phyloP scores from a whole-genome alignment of 2,329 filamentous ascomycete genomes.

The Neofusicoccum parvum region DNA sequence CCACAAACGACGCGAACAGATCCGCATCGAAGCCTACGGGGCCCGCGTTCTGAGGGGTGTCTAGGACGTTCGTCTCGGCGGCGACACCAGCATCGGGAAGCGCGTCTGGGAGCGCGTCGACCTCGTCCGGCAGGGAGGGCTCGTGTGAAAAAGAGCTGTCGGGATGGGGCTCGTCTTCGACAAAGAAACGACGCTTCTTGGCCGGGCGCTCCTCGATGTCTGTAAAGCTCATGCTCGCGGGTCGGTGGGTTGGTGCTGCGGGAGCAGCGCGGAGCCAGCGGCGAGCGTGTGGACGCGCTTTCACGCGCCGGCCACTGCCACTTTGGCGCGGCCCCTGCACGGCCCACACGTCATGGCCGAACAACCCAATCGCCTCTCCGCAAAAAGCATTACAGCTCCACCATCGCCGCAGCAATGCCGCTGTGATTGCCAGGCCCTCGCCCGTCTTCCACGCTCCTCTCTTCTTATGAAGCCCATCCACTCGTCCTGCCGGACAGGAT shows the following conservation, averaged over 20 bases:
- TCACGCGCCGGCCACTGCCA: slow-evolving; percentile 17
- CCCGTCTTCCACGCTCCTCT: background rate
- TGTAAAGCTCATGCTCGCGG: slow-evolving; percentile 38
- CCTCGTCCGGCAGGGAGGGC: slow-evolving; percentile 36
- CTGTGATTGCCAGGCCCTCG: background rate
- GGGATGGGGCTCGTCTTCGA: slow-evolving; percentile 46
- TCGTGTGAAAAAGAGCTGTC: slow-evolving; percentile 24
- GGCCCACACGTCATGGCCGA: slow-evolving; percentile 13
- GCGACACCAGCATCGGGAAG: slow-evolving; percentile 22
- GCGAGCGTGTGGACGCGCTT: slow-evolving; percentile 11
- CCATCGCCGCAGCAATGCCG: slow-evolving; percentile 4
- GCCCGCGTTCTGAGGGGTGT: slow-evolving; percentile 24
- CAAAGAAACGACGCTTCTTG: slow-evolving; percentile 67
- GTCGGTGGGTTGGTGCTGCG: background rate
- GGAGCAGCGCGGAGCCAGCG: slow-evolving; percentile 17
- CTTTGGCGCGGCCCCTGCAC: slow-evolving; percentile 27
- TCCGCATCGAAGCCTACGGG: slow-evolving; percentile 54
- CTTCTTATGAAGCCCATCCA: slow-evolving; percentile 3
- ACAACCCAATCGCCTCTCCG: slow-evolving; percentile 17
- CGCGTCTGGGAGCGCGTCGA: slow-evolving; percentile 33
- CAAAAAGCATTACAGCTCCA: slow-evolving; percentile 11
- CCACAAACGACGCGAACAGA: slow-evolving; percentile 61
- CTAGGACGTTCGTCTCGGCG: slow-evolving; percentile 9
- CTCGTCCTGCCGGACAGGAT: slow-evolving; percentile 1
- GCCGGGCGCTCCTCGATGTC: slow-evolving; percentile 55